Evolutionary conservation across 768 basidiomycete species (phyloP), one percentile per base, ranked within the genome.

Genomic region (Pleurotus eryngii): DNA sequence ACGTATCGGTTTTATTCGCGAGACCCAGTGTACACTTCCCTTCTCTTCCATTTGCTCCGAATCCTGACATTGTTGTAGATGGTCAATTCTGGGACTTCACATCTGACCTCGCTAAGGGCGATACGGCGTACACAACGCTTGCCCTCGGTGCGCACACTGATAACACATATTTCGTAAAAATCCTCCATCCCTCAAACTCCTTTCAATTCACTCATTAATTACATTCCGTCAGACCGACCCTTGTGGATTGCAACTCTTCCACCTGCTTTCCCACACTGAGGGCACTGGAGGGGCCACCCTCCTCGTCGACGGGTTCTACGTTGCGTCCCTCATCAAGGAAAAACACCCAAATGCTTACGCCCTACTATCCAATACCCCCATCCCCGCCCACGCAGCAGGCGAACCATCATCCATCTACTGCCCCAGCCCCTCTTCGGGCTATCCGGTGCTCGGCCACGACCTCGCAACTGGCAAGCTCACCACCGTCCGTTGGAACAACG

Each of bases 11-110:
- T 92, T 90, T 65, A 95, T 97, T 57, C 83, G 95, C 45, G 87
- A 96, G 70, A 98, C 96, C 0, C 78, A 81, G 66, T 80, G 78
- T 75, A 18, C 17, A 70, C 9, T 67, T 2, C 48, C 24, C 8
- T 35, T 49, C 22, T n/a, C 18, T 9, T 8, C 27, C 43, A 22
- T 49, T 38, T 35, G n/a, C 2, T 30, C 42, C 11, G 30, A 12
- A 35, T 3, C 48, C 18, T 54, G 46, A 24, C 45, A 43, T 46
- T 65, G 17, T 51, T 38, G 1, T 60, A 95, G 93, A 98, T 65
- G 96, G 95, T 35, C 86, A 85, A 57, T 95, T 98, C 72, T 99
- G 96, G 95, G 93, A 98, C 65, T 96, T 98, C 66, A 97, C 94
- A 0, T 85, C 95, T 0, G 87, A 96, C 66, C 79, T 95, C 18